These are phyloP conservation scores for Thelonectria blattea DNA, from an alignment of 2,329 filamentous ascomycete species.

Conservation along the genomic window DNA sequence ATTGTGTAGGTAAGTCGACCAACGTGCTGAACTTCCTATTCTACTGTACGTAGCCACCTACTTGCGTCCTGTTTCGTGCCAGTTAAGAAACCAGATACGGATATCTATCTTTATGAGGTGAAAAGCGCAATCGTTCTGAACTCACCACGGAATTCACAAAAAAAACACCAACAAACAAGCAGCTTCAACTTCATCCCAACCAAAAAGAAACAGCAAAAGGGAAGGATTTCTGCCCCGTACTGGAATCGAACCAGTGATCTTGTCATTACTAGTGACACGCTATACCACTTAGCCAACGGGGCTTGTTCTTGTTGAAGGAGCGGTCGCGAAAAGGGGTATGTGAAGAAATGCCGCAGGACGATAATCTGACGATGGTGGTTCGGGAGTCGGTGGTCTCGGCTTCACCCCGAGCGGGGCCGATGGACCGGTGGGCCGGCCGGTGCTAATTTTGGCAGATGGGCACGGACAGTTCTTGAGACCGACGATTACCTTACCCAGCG, in stretches of 20 bases:
- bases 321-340: not conserved
- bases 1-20: too few species aligned
- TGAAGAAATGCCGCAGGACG: not conserved
- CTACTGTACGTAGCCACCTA: too few species aligned
- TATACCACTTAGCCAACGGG: conserved; percentile 28
- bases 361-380: not conserved
- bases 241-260: conserved; percentile 30
- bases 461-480: not conserved
- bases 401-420: too few species aligned
- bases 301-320: conserved; percentile 4
- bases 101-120: not conserved
- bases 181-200: too few species aligned
- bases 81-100: too few species aligned
- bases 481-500: conserved; percentile 8
- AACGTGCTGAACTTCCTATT: too few species aligned
- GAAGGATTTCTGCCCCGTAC: conserved; percentile 16
- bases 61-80: too few species aligned
- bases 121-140: not conserved
- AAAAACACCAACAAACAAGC: not conserved
- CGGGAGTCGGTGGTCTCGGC: not conserved
- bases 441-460: not conserved
- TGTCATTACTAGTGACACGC: conserved; percentile 30
- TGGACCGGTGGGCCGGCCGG: too few species aligned
- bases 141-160: too few species aligned
- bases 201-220: not conserved